These are phyloP conservation scores for Sistotremastrum niveocremeum DNA, from an alignment of 768 basidiomycete genomes.

Conservation along the genomic window DNA sequence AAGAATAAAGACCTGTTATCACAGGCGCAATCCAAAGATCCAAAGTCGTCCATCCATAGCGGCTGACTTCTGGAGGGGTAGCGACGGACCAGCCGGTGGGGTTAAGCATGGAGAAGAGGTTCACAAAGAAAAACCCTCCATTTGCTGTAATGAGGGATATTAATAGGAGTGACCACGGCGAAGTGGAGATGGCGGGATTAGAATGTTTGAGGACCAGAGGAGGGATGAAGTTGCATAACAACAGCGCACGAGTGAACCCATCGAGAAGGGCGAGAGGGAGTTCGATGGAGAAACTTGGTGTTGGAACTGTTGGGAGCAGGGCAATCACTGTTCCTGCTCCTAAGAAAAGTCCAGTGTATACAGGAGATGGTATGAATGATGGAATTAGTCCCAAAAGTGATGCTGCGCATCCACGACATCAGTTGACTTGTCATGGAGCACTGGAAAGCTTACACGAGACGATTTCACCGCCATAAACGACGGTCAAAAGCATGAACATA, in stretches of 20 bases:
- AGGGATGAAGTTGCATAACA: conserved; percentile 68
- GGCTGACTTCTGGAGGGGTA: conserved; percentile 67
- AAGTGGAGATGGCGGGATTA: conserved; percentile 36
- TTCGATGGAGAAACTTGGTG: conserved; percentile 41
- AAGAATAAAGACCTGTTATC: conserved; percentile 64
- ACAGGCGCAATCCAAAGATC: conserved; percentile 81
- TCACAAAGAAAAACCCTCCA: conserved; percentile 68
- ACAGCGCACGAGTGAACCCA: conserved; percentile 63
- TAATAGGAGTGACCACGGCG: conserved; percentile 67
- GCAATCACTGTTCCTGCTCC: conserved; percentile 48
- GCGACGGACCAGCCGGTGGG: conserved; percentile 54
- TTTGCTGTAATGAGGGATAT: conserved; percentile 61
- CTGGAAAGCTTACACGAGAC: conserved; percentile 35
- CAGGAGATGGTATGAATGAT: conserved; percentile 70
- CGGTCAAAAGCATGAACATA: conserved; percentile 40
- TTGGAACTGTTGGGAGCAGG: conserved; percentile 41
- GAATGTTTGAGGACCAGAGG: conserved; percentile 45
- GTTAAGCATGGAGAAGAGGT: conserved; percentile 61
- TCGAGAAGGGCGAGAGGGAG: conserved; percentile 64
- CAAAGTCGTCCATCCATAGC: conserved; percentile 75
- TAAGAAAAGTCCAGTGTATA: conserved; percentile 48
- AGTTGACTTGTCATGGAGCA: not conserved
- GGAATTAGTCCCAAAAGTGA: conserved; percentile 53
- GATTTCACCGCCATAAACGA: conserved; percentile 73
- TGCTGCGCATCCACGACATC: conserved; percentile 21